Conservation (phyloP, 257 asterid species). For the Penstemon barbatus region DNA sequence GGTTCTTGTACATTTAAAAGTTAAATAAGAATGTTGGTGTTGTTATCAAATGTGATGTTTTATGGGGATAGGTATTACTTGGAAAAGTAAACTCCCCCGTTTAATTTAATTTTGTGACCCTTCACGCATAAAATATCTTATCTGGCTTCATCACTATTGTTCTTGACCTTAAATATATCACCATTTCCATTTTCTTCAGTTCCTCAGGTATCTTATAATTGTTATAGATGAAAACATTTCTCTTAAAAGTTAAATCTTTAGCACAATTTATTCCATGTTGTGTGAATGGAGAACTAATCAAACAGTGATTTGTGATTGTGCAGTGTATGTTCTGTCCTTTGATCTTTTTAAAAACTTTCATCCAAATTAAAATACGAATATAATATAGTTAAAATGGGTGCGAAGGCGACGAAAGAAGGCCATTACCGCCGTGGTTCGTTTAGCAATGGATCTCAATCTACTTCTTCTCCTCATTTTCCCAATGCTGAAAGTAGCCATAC, state of each 20-base stretch:
- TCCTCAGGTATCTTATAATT: slow-evolving; percentile 22
- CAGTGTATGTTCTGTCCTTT: background rate
- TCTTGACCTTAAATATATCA: slow-evolving; percentile 3
- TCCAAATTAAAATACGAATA: background rate
- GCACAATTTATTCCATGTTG: background rate
- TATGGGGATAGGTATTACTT: background rate
- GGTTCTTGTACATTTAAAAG: slow-evolving; percentile 16
- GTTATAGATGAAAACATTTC: background rate
- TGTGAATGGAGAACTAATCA: slow-evolving; percentile 13
- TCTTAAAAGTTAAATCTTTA: background rate
- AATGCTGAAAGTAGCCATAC: slow-evolving; percentile 14
- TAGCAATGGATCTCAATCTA: slow-evolving; percentile 20
- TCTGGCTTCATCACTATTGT: slow-evolving; percentile 6
- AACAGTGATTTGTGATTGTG: background rate
- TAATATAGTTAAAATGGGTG: slow-evolving; percentile 37
- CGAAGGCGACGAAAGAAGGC: slow-evolving; percentile 26
- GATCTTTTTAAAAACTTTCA: background rate
- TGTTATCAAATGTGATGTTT: slow-evolving; percentile 23
- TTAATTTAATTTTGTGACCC: slow-evolving; percentile 20
- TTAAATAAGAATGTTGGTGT: slow-evolving; percentile 2
- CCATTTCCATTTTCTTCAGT: slow-evolving; percentile 13
- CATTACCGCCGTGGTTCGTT: background rate
- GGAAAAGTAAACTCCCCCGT: slow-evolving; percentile 32
- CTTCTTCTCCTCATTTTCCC: slow-evolving; percentile 26
- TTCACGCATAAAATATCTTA: slow-evolving; percentile 15